Conservation (phyloP, 1,284 basidiomycete genomes). For the Farysia itapuensis region DNA sequence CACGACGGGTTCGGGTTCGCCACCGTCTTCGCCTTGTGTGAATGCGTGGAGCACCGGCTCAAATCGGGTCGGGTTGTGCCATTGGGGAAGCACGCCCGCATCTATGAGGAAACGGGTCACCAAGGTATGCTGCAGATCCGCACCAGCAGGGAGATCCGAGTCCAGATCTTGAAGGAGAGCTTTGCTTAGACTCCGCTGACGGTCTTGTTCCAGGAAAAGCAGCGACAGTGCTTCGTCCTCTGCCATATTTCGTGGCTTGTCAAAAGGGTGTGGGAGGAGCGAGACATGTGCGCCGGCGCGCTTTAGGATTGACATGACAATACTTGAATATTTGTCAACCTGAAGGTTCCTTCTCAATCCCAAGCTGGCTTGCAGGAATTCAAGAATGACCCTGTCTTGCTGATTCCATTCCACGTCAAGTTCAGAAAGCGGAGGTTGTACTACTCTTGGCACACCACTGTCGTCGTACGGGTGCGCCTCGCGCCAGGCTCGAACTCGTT, state of each 20-base stretch:
- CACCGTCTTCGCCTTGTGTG: slow-evolving; percentile 5
- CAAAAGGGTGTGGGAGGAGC: slow-evolving; percentile 22
- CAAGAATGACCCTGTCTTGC: slow-evolving; percentile 70
- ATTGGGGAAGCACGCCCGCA: slow-evolving; percentile 39
- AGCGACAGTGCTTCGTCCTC: slow-evolving; percentile 3
- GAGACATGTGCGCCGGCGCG: slow-evolving; percentile 61
- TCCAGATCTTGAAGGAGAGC: slow-evolving; percentile 15
- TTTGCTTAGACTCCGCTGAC: slow-evolving; percentile 1
- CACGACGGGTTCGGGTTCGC: slow-evolving; percentile 5
- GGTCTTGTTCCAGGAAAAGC: slow-evolving; percentile 4
- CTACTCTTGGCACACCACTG: slow-evolving; percentile 65
- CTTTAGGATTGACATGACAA: slow-evolving; percentile 70
- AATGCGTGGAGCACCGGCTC: slow-evolving; percentile 27
- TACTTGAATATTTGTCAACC: slow-evolving; percentile 67
- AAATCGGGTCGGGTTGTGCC: slow-evolving; percentile 40
- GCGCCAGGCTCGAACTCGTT: slow-evolving; percentile 8
- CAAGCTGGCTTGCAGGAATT: slow-evolving; percentile 70
- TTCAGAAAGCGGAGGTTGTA: slow-evolving; percentile 1
- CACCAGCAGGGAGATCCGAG: slow-evolving; percentile 8
- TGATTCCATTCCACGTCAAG: slow-evolving; percentile 63
- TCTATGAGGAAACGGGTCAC: slow-evolving; percentile 33
- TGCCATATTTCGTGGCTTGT: too few relatives aligned
- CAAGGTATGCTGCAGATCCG: slow-evolving; percentile 40
- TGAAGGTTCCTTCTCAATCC: slow-evolving; percentile 69
- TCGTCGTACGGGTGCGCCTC: slow-evolving; percentile 66